Percentiles rank a stretch among this genome's conserved stretches.
Conservation (phyloP, 169 alveolate genomes). For the Nephromyces sp. region DNA sequence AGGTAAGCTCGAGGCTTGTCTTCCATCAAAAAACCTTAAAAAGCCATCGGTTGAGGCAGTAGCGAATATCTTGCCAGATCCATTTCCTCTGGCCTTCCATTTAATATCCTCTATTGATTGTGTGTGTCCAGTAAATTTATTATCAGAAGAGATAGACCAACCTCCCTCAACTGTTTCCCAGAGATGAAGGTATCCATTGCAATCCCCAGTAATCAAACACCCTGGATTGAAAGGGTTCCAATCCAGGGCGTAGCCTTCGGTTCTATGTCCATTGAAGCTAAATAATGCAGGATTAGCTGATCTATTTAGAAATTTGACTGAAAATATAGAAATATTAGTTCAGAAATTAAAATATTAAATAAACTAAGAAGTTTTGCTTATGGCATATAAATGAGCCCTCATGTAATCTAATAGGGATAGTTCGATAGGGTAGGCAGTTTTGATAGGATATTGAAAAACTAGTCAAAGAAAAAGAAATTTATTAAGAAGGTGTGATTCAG, state of each 20-base stretch:
- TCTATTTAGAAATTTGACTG: not conserved
- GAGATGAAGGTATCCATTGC: not conserved
- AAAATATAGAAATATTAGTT: not conserved
- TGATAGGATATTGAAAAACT: too few relatives aligned
- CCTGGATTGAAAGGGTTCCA: slow-evolving; percentile 25
- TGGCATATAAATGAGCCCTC: too few relatives aligned
- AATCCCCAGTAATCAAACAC: slow-evolving; percentile 16
- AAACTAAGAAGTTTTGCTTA: too few relatives aligned
- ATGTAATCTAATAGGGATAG: too few relatives aligned
- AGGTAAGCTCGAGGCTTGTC: not conserved
- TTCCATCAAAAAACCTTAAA: slow-evolving; percentile 1
- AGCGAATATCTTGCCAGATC: slow-evolving; percentile 29
- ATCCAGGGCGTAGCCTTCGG: slow-evolving; percentile 30
- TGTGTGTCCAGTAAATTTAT: not conserved
- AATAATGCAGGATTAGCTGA: slow-evolving; percentile 8
- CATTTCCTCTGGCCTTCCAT: slow-evolving; percentile 21
- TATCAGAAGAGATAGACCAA: slow-evolving; percentile 2
- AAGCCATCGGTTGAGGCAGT: slow-evolving; percentile 10
- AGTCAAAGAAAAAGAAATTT: too few relatives aligned
- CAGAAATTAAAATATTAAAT: not conserved
- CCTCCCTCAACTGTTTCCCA: slow-evolving; percentile 26
- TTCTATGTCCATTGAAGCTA: slow-evolving; percentile 4
- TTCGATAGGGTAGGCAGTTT: too few relatives aligned
- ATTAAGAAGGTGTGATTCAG: too few relatives aligned
- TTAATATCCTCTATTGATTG: slow-evolving; percentile 14